A percentile compares a stretch with the other conserved stretches of the same genome.
Conservation (phyloP, 805 yeast species). For the Teunomyces funiuensis region DNA sequence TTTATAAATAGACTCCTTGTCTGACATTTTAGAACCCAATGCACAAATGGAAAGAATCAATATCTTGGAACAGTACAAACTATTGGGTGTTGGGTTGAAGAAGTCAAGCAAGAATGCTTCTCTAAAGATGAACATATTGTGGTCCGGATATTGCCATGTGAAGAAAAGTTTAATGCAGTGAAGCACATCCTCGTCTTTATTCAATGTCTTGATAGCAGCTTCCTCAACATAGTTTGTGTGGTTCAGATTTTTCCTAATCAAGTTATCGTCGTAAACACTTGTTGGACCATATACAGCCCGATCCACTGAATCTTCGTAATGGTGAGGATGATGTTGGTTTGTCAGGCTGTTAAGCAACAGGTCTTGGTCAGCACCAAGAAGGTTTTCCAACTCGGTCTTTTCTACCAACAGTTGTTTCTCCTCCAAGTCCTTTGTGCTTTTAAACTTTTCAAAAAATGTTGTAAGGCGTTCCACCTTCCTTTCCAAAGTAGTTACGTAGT, state of each 20-base stretch:
- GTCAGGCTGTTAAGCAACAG: neutral
- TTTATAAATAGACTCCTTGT: constrained; percentile 38
- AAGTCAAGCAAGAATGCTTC: constrained; percentile 63
- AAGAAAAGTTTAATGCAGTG: constrained; percentile 48
- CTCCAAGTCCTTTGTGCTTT: constrained; percentile 16
- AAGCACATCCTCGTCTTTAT: constrained; percentile 34
- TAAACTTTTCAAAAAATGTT: constrained; percentile 24
- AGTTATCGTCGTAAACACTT: constrained; percentile 39
- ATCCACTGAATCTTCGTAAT: constrained; percentile 12
- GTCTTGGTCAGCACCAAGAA: constrained; percentile 7
- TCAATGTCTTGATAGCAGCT: constrained; percentile 23
- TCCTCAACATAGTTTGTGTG: constrained; percentile 9
- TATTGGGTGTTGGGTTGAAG: constrained; percentile 52
- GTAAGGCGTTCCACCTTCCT: constrained; percentile 24
- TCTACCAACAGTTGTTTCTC: constrained; percentile 21
- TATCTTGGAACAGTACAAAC: constrained; percentile 55
- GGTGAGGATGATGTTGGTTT: neutral
- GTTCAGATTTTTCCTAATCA: constrained; percentile 19
- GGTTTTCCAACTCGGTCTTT: constrained; percentile 16
- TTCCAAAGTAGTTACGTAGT: constrained; percentile 49
- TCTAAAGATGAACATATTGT: constrained; percentile 60
- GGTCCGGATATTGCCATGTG: constrained; percentile 66
- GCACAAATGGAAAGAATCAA: constrained; percentile 59
- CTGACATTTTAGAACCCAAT: constrained; percentile 53
- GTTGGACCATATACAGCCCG: constrained; percentile 47